Evolutionary conservation across 306 rosid genomes (phyloP), one percentile per base, ranked within the genome.

Genomic region (Lablab purpureus): DNA sequence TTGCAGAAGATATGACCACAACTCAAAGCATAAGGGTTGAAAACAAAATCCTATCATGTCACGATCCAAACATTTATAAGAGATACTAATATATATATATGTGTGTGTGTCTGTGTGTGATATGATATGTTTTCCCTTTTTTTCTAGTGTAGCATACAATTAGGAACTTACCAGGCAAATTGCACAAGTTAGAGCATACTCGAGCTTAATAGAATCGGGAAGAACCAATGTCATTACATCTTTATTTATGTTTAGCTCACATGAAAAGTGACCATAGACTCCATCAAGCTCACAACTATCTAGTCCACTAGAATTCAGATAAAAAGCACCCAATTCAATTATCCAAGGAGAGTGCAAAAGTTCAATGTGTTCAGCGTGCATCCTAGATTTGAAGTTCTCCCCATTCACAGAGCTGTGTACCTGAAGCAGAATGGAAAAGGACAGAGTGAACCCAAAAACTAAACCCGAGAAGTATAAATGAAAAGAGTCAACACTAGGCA

Each of bases 1-100:
- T 94, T 94, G 90, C 97, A 94, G 74, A 92, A 94, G 73, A 92
- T 82, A 84, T 94, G 99, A 15, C 97, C 97, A 82, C 99, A 92
- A 68, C 90, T 81, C 90, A 95, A 81, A 69, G 98, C 94, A 87
- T 88, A 92, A 22, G 99, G 93, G 78, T 92, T 87, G 84, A 94
- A 92, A 56, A 91, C 85, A 23, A 75, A 70, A 23, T 92, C 99
- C 97, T 94, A 80, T 22, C 23, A 88, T 21, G 81, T 65, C 74
- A 74, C 11, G 64, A 40, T 40, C 62, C 76, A 82, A 70, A 28
- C 43, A 50, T 47, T 74, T 28, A 65, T 62, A 70, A 74, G 71
- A 62, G 70, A 59, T 72, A 69, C 18, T 11, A 28, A 75, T 36
- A 34, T 10, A 69, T 36, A 9, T 10, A 3, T 37, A 69, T 41